Evolutionary conservation across 164 flowering plant genomes (phyloP).

Genomic region (Aristolochia californica): DNA sequence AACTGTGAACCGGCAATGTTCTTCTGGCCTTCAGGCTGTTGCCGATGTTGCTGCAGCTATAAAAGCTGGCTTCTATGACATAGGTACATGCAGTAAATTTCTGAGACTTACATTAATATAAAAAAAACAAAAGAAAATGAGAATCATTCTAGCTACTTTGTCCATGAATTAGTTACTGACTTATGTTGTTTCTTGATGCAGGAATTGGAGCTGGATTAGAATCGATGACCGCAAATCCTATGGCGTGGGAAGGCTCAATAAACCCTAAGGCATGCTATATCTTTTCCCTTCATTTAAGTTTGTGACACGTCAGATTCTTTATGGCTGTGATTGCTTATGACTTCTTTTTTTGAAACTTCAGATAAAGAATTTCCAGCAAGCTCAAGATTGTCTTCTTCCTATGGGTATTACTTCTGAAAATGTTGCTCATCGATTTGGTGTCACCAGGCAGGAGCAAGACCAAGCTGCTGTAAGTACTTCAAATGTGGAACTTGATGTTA

Average conservation of each 20-base stretch:
- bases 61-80: slow-evolving; percentile 93
- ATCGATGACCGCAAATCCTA: slow-evolving; percentile 71
- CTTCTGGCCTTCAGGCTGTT: slow-evolving; percentile 99
- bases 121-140: no score
- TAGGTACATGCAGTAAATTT: slow-evolving; percentile 35
- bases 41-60: slow-evolving; percentile 99
- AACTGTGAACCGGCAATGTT: slow-evolving; percentile 94
- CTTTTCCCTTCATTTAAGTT: neutral
- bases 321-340: neutral
- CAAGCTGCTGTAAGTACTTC: slow-evolving; percentile 84
- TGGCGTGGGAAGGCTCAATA: slow-evolving; percentile 59
- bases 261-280: slow-evolving; percentile 59
- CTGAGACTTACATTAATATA: neutral
- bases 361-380: slow-evolving; percentile 53
- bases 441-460: slow-evolving; percentile 86
- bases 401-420: slow-evolving; percentile 99
- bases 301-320: neutral
- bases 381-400: slow-evolving; percentile 90
- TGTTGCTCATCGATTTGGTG: slow-evolving; percentile 87
- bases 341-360: slow-evolving; percentile 15
- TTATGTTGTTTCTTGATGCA: slow-evolving; percentile 12
- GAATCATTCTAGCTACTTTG: no score
- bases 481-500: neutral
- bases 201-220: slow-evolving; percentile 98
- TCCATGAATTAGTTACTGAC: neutral